Conservation (phyloP, 345 rosid genomes). For the Aegle marmelos region DNA sequence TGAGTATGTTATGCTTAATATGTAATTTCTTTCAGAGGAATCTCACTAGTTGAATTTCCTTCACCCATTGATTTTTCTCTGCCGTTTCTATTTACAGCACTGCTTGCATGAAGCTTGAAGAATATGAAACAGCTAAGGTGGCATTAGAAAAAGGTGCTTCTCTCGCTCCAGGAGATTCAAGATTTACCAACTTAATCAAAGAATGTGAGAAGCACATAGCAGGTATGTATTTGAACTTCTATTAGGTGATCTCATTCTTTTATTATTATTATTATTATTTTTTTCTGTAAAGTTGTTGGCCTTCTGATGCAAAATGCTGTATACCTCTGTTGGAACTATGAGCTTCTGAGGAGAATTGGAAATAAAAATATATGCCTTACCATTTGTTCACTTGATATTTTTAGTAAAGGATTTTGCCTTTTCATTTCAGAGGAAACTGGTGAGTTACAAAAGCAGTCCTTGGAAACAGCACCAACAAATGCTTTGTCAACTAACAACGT, state of each 20-base stretch:
- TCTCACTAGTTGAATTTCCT: not conserved
- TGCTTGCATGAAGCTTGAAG: constrained; percentile 92
- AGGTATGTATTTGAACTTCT: constrained; percentile 31
- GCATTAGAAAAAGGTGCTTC: constrained; percentile 71
- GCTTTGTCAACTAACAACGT: constrained; percentile 9
- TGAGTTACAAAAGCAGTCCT: constrained; percentile 16
- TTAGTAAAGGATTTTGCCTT: not conserved
- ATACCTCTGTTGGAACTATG: not conserved
- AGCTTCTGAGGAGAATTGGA: not conserved
- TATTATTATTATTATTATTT: no score
- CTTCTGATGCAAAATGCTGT: not conserved
- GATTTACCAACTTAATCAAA: constrained; percentile 66
- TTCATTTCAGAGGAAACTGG: constrained; percentile 38
- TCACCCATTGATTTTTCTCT: not conserved
- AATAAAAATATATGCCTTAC: not conserved
- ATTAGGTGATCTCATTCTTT: not conserved
- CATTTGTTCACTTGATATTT: not conserved
- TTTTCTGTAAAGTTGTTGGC: not conserved
- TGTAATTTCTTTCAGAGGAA: not conserved
- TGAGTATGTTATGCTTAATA: not conserved
- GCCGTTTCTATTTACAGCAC: constrained; percentile 36
- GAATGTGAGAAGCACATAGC: constrained; percentile 62
- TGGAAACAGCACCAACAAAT: constrained; percentile 13
- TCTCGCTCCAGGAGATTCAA: constrained; percentile 49
- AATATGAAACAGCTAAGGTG: constrained; percentile 77